These are phyloP conservation scores for Sabuloglossum arenarium DNA, from an alignment of 495 filamentous ascomycete species.

Conservation along the genomic window DNA sequence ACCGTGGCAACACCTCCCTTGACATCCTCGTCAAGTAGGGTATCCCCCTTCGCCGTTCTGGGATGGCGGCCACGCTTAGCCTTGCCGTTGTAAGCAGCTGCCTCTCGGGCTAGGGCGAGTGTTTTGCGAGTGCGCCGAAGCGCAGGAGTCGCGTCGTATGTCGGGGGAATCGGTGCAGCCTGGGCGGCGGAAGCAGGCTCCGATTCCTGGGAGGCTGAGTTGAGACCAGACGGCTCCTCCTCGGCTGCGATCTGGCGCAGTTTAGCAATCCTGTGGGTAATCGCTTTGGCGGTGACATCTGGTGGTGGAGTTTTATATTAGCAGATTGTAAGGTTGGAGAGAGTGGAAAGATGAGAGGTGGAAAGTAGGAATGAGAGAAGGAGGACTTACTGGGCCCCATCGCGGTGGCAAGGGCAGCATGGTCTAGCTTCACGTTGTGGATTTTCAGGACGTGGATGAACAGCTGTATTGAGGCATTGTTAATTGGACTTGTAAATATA, in stretches of 20 bases:
- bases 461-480: constrained; percentile 9
- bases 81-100: too few relatives aligned
- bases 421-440: constrained; percentile 11
- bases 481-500: neutral
- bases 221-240: too few relatives aligned
- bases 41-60: too few relatives aligned
- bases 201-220: too few relatives aligned
- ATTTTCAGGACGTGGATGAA: constrained; percentile 13
- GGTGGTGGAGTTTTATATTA: neutral
- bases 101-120: too few relatives aligned
- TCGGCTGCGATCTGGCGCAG: constrained; percentile 5
- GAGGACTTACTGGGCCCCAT: constrained; percentile 13
- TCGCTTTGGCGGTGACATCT: constrained; percentile 16
- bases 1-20: too few relatives aligned
- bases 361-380: neutral
- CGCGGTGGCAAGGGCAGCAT: constrained; percentile 10
- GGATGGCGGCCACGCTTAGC: too few relatives aligned
- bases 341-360: neutral
- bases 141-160: too few relatives aligned
- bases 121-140: too few relatives aligned
- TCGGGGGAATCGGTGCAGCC: too few relatives aligned
- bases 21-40: too few relatives aligned
- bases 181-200: too few relatives aligned
- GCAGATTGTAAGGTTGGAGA: neutral
- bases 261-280: constrained; percentile 15